Evolutionary conservation across 2,329 filamentous ascomycete species (phyloP), one percentile per base, ranked within the genome.

Genomic region (Triangularia verruculosa): DNA sequence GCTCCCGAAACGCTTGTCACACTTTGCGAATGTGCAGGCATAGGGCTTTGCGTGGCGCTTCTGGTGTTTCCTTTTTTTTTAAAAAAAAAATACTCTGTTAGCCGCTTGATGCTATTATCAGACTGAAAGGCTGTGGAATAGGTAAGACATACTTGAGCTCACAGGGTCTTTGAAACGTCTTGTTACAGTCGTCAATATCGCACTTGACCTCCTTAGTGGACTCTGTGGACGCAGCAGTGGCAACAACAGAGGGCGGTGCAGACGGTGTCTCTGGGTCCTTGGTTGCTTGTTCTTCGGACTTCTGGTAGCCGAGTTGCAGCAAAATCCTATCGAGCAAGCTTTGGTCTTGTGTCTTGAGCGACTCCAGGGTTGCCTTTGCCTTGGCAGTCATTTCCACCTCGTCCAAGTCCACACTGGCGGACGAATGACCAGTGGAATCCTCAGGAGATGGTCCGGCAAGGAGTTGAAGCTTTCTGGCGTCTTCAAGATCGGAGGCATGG

Each of bases 11-110:
- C 74, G 80, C 72, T 92, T 93, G 57, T 77, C 75, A 71, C 93
- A 97, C 28, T 78, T 76, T 8, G 80, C 76, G 67, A 88, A 90
- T 0, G 92, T 96, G 75, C 93, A 97, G 12, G 87, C 88, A 67
- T 94, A 97, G 0, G 92, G 93, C 68, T 87, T 88, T 7, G 85
- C 82, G 74, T 97, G 93, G 1, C 93, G 86, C 73, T 92, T 94
- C 74, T 86, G 80, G 73, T 97, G 93, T 74, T 97, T 97, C 68
- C 91, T 11, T 25, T 13, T 17, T 27, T 47, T 78, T 65, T 73
- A 74, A 57, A 62, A 52, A 20, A 25, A 47, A 6, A 61, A 11
- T 11, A n/a, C n/a, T n/a, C n/a, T 22, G 53, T 39, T 30, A 57
- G 24, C 4, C 57, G 27, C 7, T 28, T 20, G 34, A 39, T 39